Conservation (phyloP, 2,329 filamentous ascomycete species). For the Xylaria sp. region DNA sequence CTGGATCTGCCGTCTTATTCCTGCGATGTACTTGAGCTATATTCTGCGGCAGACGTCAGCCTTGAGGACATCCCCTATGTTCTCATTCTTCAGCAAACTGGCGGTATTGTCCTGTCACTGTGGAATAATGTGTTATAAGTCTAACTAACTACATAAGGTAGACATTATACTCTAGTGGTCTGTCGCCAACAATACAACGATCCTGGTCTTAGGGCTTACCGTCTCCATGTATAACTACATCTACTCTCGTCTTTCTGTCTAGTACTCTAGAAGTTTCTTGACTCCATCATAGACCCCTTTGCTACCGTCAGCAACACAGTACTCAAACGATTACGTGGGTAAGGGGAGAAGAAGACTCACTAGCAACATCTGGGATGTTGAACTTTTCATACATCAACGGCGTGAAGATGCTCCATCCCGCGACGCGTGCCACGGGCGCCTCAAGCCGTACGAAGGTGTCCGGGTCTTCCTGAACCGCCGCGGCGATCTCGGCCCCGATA, state of each 20-base stretch:
- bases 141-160: too few species aligned
- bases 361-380: slow-evolving; percentile 81
- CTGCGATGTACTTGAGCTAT: too few species aligned
- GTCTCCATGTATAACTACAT: slow-evolving; percentile 1
- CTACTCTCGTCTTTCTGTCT: slow-evolving; percentile 10
- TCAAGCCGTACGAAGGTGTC: slow-evolving; percentile 80
- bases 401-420: slow-evolving; percentile 87
- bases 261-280: slow-evolving; percentile 69
- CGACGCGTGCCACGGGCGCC: slow-evolving; percentile 81
- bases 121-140: too few species aligned
- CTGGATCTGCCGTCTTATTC: too few species aligned
- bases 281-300: slow-evolving; percentile 73
- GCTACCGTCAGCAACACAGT: slow-evolving; percentile 30
- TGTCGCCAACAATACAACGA: not conserved
- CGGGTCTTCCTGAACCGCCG: slow-evolving; percentile 78
- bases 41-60: too few species aligned
- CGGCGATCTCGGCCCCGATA: slow-evolving; percentile 85
- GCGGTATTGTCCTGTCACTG: too few species aligned
- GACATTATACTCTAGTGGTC: too few species aligned
- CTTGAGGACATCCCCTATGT: too few species aligned
- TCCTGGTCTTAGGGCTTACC: not conserved
- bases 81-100: too few species aligned
- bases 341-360: slow-evolving; percentile 58
- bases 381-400: slow-evolving; percentile 80
- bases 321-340: slow-evolving; percentile 1